Evolutionary conservation across 768 basidiomycete species (phyloP).

Genomic region (Strobilomyces dryophilus): DNA sequence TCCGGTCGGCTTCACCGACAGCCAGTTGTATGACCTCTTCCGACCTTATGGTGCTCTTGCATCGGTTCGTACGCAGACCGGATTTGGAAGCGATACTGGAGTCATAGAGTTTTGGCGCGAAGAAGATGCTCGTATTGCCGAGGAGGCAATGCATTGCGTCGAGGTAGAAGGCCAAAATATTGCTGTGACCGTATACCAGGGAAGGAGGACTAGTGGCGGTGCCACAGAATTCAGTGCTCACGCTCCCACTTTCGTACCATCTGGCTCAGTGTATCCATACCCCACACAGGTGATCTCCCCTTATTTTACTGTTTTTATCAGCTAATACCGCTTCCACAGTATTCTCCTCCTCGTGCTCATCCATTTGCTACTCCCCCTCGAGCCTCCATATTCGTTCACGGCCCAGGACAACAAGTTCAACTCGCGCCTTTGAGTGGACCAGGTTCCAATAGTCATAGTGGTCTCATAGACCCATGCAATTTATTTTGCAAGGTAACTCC

Average conservation of each 20-base stretch:
- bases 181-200: conserved; percentile 74
- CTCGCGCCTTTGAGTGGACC: conserved; percentile 70
- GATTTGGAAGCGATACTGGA: conserved; percentile 73
- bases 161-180: conserved; percentile 84
- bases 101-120: conserved; percentile 87
- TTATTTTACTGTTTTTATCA: conserved; percentile 1
- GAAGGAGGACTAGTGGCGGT: conserved; percentile 51
- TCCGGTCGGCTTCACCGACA: conserved; percentile 62
- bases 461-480: conserved; percentile 87
- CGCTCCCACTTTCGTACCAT: conserved; percentile 75
- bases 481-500: conserved; percentile 73
- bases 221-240: conserved; percentile 66
- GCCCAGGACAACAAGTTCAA: conserved; percentile 89
- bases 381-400: conserved; percentile 62
- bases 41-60: conserved; percentile 81
- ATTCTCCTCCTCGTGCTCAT: conserved; percentile 64
- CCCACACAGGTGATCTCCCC: conserved; percentile 48
- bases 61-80: conserved; percentile 67
- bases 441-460: conserved; percentile 80
- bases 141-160: conserved; percentile 78
- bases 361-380: conserved; percentile 42
- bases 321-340: conserved; percentile 33
- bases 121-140: conserved; percentile 74
- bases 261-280: conserved; percentile 60
- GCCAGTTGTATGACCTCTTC: conserved; percentile 80